Evolutionary conservation across 1,139 yeast species (phyloP).

Genomic region (Yamadazyma taylorii): DNA sequence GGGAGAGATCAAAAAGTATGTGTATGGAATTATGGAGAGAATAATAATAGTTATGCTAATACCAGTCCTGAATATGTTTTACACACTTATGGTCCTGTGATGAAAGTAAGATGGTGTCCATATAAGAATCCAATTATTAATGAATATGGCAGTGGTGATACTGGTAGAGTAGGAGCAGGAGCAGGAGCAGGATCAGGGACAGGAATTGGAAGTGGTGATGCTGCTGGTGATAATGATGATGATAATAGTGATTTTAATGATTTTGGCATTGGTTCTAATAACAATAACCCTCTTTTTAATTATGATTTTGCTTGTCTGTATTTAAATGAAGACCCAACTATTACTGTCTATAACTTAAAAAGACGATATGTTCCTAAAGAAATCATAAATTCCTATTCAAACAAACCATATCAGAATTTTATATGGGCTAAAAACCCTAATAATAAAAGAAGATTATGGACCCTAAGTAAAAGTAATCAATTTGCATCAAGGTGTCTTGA

Average conservation of each 20-base stretch:
- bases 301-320: constrained; percentile 79
- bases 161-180: too few species aligned
- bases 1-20: constrained; percentile 88
- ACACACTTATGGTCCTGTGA: constrained; percentile 73
- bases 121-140: too few species aligned
- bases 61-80: constrained; percentile 67
- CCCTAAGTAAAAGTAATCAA: constrained; percentile 48
- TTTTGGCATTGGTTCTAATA: neutral
- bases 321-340: constrained; percentile 71
- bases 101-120: constrained; percentile 68
- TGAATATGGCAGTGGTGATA: too few species aligned
- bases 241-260: constrained; percentile 10
- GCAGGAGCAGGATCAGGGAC: too few species aligned
- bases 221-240: constrained; percentile 7
- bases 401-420: constrained; percentile 45
- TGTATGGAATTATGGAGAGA: constrained; percentile 64
- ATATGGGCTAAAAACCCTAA: constrained; percentile 38
- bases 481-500: constrained; percentile 56
- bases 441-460: constrained; percentile 35
- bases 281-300: constrained; percentile 27
- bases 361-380: constrained; percentile 77
- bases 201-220: too few species aligned
- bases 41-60: constrained; percentile 10
- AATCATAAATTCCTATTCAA: constrained; percentile 55
- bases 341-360: constrained; percentile 70